phyloP scores from a whole-genome alignment of 1,284 basidiomycete species.

The Sporisorium reilianum region DNA sequence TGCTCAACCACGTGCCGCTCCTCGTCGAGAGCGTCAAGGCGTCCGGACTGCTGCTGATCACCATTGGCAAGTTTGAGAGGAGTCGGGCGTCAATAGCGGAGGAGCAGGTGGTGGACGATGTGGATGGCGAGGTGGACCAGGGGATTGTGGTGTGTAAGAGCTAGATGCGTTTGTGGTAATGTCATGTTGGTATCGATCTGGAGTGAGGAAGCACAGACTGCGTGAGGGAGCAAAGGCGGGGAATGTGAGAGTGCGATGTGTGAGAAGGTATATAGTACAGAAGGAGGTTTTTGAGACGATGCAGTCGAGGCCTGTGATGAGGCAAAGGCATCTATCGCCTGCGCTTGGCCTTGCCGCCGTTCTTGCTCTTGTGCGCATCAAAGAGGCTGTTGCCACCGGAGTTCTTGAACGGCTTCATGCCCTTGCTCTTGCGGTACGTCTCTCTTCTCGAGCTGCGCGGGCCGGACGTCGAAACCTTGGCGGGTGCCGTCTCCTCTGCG shows the following conservation, averaged over 20 bases:
- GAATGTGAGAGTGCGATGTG: not conserved
- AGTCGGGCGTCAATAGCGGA: slow-evolving; percentile 7
- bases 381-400: slow-evolving; percentile 43
- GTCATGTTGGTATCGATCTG: not conserved
- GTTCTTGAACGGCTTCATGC: slow-evolving; percentile 55
- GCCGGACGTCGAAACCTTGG: slow-evolving; percentile 60
- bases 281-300: not conserved
- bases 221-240: not conserved
- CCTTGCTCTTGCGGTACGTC: slow-evolving; percentile 53
- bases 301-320: not conserved
- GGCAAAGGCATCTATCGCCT: slow-evolving; percentile 60
- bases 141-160: slow-evolving; percentile 60
- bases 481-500: not conserved
- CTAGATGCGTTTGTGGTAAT: slow-evolving; percentile 13
- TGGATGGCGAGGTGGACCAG: slow-evolving; percentile 57
- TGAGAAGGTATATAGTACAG: slow-evolving; percentile 32
- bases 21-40: slow-evolving; percentile 65
- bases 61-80: slow-evolving; percentile 50
- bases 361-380: slow-evolving; percentile 49
- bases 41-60: slow-evolving; percentile 63
- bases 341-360: slow-evolving; percentile 57
- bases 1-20: slow-evolving; percentile 56
- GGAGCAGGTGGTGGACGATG: slow-evolving; percentile 19
- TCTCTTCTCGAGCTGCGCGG: slow-evolving; percentile 60
- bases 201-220: not conserved